A percentile compares a stretch with the other conserved stretches of the same genome.
Evolutionary conservation across 2,329 filamentous ascomycete species (phyloP).

Genomic region (Rhytidhysteron rufulum): DNA sequence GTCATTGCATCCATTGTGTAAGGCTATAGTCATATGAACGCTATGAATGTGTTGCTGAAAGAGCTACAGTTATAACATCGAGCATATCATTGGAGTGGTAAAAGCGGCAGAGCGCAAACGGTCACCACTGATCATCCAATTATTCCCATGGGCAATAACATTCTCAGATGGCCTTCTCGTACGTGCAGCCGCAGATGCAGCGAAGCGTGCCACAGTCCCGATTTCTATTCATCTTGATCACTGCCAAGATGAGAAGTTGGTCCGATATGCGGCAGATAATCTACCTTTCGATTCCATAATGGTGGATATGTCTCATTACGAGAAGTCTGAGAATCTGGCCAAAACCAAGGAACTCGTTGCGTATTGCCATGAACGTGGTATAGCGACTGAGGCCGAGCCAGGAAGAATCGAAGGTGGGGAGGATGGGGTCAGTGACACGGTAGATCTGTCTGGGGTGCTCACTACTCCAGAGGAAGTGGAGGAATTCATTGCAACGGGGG

Average conservation of each 20-base stretch:
- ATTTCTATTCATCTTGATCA: constrained; percentile 39
- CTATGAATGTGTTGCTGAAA: no score
- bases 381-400: constrained; percentile 68
- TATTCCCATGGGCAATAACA: constrained; percentile 56
- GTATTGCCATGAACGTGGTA: constrained; percentile 62
- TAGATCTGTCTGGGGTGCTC: constrained; percentile 58
- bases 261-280: constrained; percentile 33
- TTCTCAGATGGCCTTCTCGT: constrained; percentile 50
- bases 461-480: constrained; percentile 67
- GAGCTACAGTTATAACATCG: constrained; percentile 8
- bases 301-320: constrained; percentile 73
- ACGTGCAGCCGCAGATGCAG: constrained; percentile 33
- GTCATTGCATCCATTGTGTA: constrained; percentile 41
- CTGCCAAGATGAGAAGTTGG: constrained; percentile 35
- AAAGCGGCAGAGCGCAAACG: constrained; percentile 7
- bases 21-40: no score
- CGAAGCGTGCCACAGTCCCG: constrained; percentile 29
- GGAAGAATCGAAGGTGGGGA: constrained; percentile 70
- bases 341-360: constrained; percentile 60
- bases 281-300: constrained; percentile 65
- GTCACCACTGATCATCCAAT: constrained; percentile 9
- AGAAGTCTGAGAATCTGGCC: constrained; percentile 65
- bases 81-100: constrained; percentile 8
- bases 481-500: constrained; percentile 67
- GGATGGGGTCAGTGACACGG: constrained; percentile 68